These are phyloP conservation scores for Chrysosphaeria jannelii DNA, from an alignment of 2,329 filamentous ascomycete species.

Conservation along the genomic window DNA sequence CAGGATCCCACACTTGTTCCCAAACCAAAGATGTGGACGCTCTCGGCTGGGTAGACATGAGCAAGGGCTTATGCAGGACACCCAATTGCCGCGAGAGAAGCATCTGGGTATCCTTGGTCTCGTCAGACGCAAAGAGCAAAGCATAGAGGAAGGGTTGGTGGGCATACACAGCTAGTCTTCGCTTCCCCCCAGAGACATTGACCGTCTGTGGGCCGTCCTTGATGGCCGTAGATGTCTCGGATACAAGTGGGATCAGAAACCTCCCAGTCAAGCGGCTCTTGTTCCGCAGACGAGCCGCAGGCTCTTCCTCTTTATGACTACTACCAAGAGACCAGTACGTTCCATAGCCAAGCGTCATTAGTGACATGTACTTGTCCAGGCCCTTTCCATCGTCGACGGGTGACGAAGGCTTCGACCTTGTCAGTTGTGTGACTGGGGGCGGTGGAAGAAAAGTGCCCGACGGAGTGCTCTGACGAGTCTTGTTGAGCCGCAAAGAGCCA, in stretches of 20 bases:
- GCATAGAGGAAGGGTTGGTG: slow-evolving; percentile 50
- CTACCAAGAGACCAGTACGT: slow-evolving; percentile 23
- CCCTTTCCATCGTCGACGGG: slow-evolving; percentile 3
- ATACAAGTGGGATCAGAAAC: not conserved
- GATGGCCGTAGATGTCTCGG: not conserved
- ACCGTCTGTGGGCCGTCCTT: not conserved
- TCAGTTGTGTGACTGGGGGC: slow-evolving; percentile 5
- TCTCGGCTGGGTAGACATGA: slow-evolving; percentile 24
- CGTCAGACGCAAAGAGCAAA: slow-evolving; percentile 26
- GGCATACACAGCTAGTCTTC: slow-evolving; percentile 44
- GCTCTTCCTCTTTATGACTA: not conserved
- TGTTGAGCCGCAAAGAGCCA: too few relatives aligned
- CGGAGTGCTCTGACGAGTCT: not conserved
- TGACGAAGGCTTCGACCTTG: slow-evolving; percentile 2
- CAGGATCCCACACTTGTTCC: slow-evolving; percentile 31
- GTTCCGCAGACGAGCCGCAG: not conserved
- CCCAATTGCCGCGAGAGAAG: slow-evolving; percentile 15
- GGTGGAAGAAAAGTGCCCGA: slow-evolving; percentile 3
- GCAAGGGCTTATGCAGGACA: slow-evolving; percentile 24
- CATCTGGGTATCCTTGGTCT: slow-evolving; percentile 1
- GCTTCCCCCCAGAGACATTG: slow-evolving; percentile 16
- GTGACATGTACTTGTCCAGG: slow-evolving; percentile 26
- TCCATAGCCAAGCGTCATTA: slow-evolving; percentile 35
- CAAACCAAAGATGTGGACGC: slow-evolving; percentile 18
- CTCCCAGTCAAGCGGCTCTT: not conserved